Evolutionary conservation across 345 rosid genomes (phyloP), one percentile per base, ranked within the genome.

Genomic region (Heritiera fomes): DNA sequence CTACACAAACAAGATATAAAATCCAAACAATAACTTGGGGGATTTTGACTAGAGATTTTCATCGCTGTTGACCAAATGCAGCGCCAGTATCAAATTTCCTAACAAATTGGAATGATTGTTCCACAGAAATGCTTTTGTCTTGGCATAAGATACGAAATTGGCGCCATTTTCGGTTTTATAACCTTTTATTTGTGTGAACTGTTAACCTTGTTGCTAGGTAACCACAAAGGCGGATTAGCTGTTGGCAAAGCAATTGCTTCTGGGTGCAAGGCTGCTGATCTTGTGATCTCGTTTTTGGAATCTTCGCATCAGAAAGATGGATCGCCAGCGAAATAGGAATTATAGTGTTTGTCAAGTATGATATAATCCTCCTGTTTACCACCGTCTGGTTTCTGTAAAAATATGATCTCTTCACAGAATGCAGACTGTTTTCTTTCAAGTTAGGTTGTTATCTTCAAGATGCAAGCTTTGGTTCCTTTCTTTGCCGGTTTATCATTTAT

Each of bases 211-310:
- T 49, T 82, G 77, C 47, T 83, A 95, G 99, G 99, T 81, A 95
- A 95, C 88, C 95, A 93, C 75, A 92, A 82, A 86, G 94, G 87
- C 5, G 96, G 99, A 79, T 84, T 95, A 77, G 90, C 99, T 0
- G 98, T 93, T 34, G 98, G 97, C 17, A 95, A 95, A 84, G 76
- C 98, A 70, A 87, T 92, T 59, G 87, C 88, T 58, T 93, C 96
- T 20, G 99, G 99, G 66, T 90, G 90, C 88, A 91, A 84, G 82
- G 98, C 99, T 67, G 98, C 98, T 78, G 97, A 92, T 87, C 91
- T 82, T 73, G 98, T 90, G 62, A 86, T 95, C 79, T 88, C 95
- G 41, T 90, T 89, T 83, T 77, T 95, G 85, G 91, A 90, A 67
- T 89, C 93, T 75, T 82, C 88, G 78, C 87, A 92, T 14, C 87